Evolutionary conservation across 106 monocot genomes (phyloP).

Genomic region (Posidonia australis): DNA sequence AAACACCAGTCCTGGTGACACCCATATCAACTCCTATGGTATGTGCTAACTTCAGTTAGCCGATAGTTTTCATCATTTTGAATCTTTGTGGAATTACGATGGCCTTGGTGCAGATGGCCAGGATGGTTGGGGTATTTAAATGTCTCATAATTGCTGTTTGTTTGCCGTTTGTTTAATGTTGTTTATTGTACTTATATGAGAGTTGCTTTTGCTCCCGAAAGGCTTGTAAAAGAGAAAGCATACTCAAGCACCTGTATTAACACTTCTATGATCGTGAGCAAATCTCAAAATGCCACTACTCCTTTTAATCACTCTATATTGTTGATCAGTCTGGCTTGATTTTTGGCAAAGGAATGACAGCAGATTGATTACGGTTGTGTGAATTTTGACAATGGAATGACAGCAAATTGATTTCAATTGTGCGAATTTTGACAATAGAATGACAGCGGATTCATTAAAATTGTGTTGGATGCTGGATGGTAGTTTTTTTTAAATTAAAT

Average conservation of each 20-base stretch:
- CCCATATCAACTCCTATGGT: conserved; percentile 10
- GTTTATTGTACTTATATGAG: neutral
- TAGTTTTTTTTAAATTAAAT: no score
- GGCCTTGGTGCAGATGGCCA: neutral
- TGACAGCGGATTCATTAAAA: no score
- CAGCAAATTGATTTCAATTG: no score
- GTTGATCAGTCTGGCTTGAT: no score
- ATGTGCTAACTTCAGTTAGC: conserved; percentile 13
- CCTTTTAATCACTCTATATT: neutral
- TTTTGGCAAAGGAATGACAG: no score
- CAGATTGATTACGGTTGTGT: no score
- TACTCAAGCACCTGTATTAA: neutral
- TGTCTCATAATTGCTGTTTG: neutral
- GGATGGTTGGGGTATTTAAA: conserved; percentile 1
- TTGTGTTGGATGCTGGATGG: no score
- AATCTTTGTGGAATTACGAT: neutral
- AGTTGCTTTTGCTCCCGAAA: neutral
- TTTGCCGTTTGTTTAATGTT: neutral
- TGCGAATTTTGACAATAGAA: no score
- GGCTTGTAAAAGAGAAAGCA: neutral
- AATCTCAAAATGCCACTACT: neutral
- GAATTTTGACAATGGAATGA: no score
- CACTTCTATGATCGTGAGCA: neutral
- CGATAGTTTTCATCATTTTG: neutral
- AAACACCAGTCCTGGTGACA: conserved; percentile 71